Percentiles rank a stretch among this genome's conserved stretches.
Conservation (phyloP, 306 rosid species). For the Medicago ruthenica region DNA sequence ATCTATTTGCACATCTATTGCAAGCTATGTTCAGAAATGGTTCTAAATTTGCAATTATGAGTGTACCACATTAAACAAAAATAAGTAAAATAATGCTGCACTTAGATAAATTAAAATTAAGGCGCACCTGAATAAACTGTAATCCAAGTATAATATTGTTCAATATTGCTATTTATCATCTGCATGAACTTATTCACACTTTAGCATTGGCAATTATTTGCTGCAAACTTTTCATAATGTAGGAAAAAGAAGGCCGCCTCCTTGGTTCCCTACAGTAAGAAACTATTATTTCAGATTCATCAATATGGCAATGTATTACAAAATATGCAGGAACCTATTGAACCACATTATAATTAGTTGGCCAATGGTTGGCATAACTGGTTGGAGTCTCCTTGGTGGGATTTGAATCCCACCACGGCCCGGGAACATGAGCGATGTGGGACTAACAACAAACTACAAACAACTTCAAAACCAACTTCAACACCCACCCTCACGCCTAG, state of each 20-base stretch:
- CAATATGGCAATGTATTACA: slow-evolving; percentile 3
- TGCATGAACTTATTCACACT: slow-evolving; percentile 51
- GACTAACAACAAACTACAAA: no score
- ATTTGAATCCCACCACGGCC: background rate
- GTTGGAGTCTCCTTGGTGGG: slow-evolving; percentile 8
- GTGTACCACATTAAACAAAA: slow-evolving; percentile 9
- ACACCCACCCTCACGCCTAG: no score
- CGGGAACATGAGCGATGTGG: no score
- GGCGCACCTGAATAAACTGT: slow-evolving; percentile 36
- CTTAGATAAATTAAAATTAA: slow-evolving; percentile 27
- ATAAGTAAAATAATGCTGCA: slow-evolving; percentile 28
- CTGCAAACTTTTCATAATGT: slow-evolving; percentile 74
- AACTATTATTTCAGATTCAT: slow-evolving; percentile 29
- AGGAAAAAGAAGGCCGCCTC: slow-evolving; percentile 82
- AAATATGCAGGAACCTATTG: slow-evolving; percentile 9
- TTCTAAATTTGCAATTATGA: slow-evolving; percentile 11
- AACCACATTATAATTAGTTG: slow-evolving; percentile 9
- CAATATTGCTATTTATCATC: slow-evolving; percentile 31
- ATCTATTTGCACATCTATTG: slow-evolving; percentile 4
- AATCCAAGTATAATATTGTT: slow-evolving; percentile 24
- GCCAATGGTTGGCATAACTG: background rate
- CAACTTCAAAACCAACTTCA: no score
- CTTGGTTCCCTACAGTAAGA: slow-evolving; percentile 70
- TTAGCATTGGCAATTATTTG: slow-evolving; percentile 57
- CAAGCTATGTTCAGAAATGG: slow-evolving; percentile 19